Evolutionary conservation across 2,329 filamentous ascomycete species (phyloP), one percentile per base, ranked within the genome.

Genomic region (Exophiala mesophila): DNA sequence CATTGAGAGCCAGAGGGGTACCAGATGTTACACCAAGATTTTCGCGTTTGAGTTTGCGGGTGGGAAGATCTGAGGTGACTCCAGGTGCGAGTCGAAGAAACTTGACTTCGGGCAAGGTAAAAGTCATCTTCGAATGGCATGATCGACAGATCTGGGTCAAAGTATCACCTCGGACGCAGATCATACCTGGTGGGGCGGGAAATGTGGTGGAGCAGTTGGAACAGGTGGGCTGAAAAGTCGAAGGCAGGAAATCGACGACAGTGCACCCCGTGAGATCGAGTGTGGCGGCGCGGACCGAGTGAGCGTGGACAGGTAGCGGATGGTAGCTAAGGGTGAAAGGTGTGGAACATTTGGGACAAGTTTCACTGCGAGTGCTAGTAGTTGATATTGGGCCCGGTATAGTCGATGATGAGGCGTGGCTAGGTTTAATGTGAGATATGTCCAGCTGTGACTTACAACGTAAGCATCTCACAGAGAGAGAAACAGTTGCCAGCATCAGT

Each of bases 161-260:
- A 13, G 77, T 78, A 46, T 90, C 85, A 33, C 85, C 85, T 18
- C 83, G 74, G 4, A 90, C 83, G 3, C 84, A 80, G 12, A 82
- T 73, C 23, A 92, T 73, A 1, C 84, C 85, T 2, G 55, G 52
- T 13, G 74, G 72, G 6, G 62, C 59, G 3, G 76, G 74, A 49
- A 80, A 78, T 1, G 77, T 57, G 1, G 80, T 84, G 20, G 86
- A 92, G 64, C 87, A 94, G 56, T 77, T 73, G 1, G 77, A 74
- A 61, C 87, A 94, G 0, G 84, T 89, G 12, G 87, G 87, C 20
- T 85, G 67, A 65, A 94, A 90, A 29, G 79, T 81, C 63, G 84
- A 88, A 40, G 84, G 82, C 8, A 92, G 75, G 71, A 92, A 77
- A 58, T 92, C 87, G 33, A 79, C 72, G 6, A 86, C 74, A 4